Conservation (phyloP, 805 yeast genomes). For the Kregervanrija fluxuum region DNA sequence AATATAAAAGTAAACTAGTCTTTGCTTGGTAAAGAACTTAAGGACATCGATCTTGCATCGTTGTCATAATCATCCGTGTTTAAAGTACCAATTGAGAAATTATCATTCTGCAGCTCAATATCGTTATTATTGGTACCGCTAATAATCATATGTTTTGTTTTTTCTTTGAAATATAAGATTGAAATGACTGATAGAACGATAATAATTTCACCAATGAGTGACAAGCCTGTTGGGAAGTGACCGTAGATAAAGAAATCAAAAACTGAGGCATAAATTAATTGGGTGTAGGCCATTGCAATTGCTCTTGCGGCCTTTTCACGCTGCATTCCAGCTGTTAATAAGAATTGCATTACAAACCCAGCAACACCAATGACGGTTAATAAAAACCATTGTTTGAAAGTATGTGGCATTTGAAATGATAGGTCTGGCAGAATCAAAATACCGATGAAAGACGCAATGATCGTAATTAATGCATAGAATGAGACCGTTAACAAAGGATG, state of each 20-base stretch:
- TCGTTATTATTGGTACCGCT: not conserved
- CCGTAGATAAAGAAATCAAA: constrained; percentile 71
- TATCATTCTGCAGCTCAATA: not conserved
- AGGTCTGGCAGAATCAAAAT: constrained; percentile 51
- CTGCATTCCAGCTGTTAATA: constrained; percentile 76
- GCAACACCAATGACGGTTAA: constrained; percentile 57
- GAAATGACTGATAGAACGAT: constrained; percentile 60
- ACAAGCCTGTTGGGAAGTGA: constrained; percentile 63
- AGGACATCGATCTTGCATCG: not conserved
- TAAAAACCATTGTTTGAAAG: constrained; percentile 58
- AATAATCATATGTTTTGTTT: not conserved
- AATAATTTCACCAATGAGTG: constrained; percentile 60
- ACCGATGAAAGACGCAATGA: constrained; percentile 45
- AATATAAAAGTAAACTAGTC: not conserved
- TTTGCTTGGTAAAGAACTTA: not conserved
- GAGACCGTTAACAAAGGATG: constrained; percentile 78
- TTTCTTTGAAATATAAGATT: constrained; percentile 45
- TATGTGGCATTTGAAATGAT: constrained; percentile 53
- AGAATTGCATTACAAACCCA: constrained; percentile 79
- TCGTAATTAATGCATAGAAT: constrained; percentile 59
- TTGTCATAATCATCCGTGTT: constrained; percentile 1
- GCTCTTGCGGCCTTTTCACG: constrained; percentile 74
- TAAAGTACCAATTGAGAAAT: not conserved
- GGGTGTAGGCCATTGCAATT: constrained; percentile 67
- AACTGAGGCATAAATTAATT: constrained; percentile 67